Evolutionary conservation across 2,329 filamentous ascomycete species (phyloP), one percentile per base, ranked within the genome.

Genomic region (Penicillium sp.): DNA sequence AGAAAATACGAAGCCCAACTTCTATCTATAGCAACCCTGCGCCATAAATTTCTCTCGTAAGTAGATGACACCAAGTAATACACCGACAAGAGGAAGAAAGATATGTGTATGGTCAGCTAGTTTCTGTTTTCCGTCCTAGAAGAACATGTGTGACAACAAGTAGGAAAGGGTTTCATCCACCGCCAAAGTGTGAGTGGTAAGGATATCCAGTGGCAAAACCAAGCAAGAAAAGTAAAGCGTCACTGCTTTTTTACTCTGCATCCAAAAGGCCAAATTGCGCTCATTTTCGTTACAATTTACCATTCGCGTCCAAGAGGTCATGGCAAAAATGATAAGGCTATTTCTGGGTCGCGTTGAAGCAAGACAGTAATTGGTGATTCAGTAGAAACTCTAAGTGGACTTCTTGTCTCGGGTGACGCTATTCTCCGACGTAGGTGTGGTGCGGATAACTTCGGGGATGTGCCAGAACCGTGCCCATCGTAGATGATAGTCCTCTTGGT

Each of bases 401-500:
- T 75, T 73, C 57, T 75, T 72, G 35, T 60, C 64, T 29, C 53
- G 58, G n/a, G 68, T 63, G 51, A 67, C 70, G 29, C 55, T 60
- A 16, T 58, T 54, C 29, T 60, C 57, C 13, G 49, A 51, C 33
- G 46, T 27, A 2, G 58, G 56, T n/a, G 57, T 55, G 19, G 57
- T 63, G 46, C 73, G 74, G 37, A 84, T 73, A 16, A 87, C 76
- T 50, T 81, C 76, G 5, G 85, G 85, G 59, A 86, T 84, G 7
- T 79, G 82, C 65, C 85, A 80, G 14, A 85, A 63, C 24, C 82
- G 84, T 1, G 87, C 84, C 90, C 91, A 96, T 51, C 83, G 68
- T 55, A 95, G 76, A 65, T 83, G 80, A 68, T 87, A 95, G 68
- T 92, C 85, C 43, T 89, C 84, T 67, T 91, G 89, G 46, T 82